Percentiles rank a stretch among this genome's conserved stretches.
phyloP scores from a whole-genome alignment of 179 eudicot genomes.

The Patellifolia procumbens region DNA sequence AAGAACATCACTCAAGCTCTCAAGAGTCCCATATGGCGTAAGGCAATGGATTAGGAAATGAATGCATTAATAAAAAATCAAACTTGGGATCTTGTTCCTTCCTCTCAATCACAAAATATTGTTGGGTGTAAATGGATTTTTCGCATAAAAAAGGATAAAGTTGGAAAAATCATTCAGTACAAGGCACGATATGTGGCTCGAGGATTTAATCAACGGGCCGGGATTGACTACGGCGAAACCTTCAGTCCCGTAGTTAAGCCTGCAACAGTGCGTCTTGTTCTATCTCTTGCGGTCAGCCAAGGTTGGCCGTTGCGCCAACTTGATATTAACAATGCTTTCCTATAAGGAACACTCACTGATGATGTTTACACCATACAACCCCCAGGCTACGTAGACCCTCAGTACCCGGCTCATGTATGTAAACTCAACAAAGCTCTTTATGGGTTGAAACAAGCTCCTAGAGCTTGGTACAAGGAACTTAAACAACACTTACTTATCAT shows the following conservation, averaged over 20 bases:
- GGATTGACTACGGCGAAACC: background rate
- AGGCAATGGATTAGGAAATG: background rate
- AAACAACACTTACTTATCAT: background rate
- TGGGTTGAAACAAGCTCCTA: background rate
- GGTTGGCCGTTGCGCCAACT: background rate
- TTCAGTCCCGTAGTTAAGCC: background rate
- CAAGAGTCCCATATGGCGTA: background rate
- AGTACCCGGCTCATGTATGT: background rate
- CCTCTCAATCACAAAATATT: background rate
- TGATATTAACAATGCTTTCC: background rate
- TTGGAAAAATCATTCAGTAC: background rate
- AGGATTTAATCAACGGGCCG: background rate
- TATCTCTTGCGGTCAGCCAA: background rate
- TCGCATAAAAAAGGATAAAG: background rate
- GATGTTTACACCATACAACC: background rate
- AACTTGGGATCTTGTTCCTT: background rate
- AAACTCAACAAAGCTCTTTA: background rate
- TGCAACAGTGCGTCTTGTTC: background rate
- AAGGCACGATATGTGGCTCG: background rate
- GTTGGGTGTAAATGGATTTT: constrained; percentile 6
- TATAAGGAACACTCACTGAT: background rate
- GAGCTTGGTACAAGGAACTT: constrained; percentile 1
- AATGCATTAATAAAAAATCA: background rate
- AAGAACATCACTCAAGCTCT: background rate
- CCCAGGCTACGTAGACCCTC: background rate